Evolutionary conservation across 2,329 filamentous ascomycete genomes (phyloP).

Genomic region (Xylaria sp.): DNA sequence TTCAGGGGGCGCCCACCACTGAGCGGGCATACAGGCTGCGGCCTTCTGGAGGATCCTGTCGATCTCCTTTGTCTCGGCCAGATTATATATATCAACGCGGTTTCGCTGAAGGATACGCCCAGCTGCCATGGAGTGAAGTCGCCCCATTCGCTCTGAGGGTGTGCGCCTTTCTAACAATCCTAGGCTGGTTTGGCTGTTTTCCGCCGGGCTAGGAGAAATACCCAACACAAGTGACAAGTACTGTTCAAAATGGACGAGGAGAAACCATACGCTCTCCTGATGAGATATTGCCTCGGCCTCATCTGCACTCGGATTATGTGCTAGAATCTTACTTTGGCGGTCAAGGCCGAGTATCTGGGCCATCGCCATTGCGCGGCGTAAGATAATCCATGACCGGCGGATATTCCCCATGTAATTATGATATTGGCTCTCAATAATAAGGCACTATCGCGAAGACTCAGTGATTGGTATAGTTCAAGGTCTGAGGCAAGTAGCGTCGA

Average conservation of each 20-base stretch:
- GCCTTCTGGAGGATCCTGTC: constrained; percentile 55
- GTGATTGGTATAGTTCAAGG: constrained; percentile 43
- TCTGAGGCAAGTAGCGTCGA: not conserved
- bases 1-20: constrained; percentile 56
- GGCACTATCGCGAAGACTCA: constrained; percentile 28
- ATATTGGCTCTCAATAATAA: constrained; percentile 61
- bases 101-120: constrained; percentile 55
- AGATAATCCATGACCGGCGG: constrained; percentile 58
- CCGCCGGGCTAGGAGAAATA: constrained; percentile 54
- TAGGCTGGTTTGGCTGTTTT: constrained; percentile 46
- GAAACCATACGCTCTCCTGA: constrained; percentile 58
- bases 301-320: constrained; percentile 42
- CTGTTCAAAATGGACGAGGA: constrained; percentile 58
- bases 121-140: constrained; percentile 53
- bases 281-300: constrained; percentile 46
- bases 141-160: constrained; percentile 39
- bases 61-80: constrained; percentile 49
- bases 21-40: constrained; percentile 52
- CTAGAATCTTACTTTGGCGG: constrained; percentile 22
- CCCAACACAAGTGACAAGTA: constrained; percentile 61
- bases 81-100: constrained; percentile 43
- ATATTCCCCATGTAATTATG: constrained; percentile 60
- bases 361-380: constrained; percentile 58
- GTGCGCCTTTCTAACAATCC: constrained; percentile 47
- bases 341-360: constrained; percentile 57